Percentiles rank a stretch among this genome's conserved stretches.
Evolutionary conservation across 768 basidiomycete species (phyloP).

Genomic region (Boletus coccyginus): DNA sequence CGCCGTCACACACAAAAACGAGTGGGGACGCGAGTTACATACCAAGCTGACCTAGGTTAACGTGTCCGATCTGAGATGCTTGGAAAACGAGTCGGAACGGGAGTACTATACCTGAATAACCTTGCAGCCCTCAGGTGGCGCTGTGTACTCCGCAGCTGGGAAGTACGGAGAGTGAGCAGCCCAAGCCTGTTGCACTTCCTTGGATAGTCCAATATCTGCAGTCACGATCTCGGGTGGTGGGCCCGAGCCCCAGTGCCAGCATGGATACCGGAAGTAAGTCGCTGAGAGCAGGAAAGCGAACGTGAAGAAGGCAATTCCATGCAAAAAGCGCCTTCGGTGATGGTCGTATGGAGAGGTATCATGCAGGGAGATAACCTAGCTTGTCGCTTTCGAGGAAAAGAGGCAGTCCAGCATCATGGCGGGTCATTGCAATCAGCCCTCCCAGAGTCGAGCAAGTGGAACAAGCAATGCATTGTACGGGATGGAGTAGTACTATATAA

Average conservation of each 20-base stretch:
- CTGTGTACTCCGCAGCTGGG: conserved; percentile 42
- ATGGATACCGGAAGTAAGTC: conserved; percentile 12
- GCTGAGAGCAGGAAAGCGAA: conserved; percentile 13
- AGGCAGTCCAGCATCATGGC: conserved; percentile 3
- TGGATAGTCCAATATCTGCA: conserved; percentile 8
- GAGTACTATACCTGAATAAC: conserved; percentile 49
- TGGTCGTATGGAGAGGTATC: neutral
- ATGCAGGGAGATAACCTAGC: neutral
- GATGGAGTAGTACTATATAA: conserved; percentile 7
- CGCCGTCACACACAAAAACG: conserved; percentile 2
- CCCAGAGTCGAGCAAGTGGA: conserved; percentile 3
- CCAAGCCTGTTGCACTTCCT: conserved; percentile 42
- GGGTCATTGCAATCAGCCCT: neutral
- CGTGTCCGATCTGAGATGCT: neutral
- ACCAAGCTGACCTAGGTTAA: conserved; percentile 28
- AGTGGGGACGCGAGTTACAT: neutral
- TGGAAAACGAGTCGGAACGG: neutral
- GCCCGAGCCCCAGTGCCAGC: conserved; percentile 2
- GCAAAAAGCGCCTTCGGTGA: conserved; percentile 3
- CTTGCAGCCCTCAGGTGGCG: conserved; percentile 47
- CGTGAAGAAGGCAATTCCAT: conserved; percentile 1
- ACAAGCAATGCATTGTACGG: neutral
- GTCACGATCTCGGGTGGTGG: neutral
- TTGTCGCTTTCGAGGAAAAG: conserved; percentile 7
- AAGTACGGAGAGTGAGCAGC: conserved; percentile 62